phyloP scores from a whole-genome alignment of 495 filamentous ascomycete species.

The Lasiosphaeria miniovina region DNA sequence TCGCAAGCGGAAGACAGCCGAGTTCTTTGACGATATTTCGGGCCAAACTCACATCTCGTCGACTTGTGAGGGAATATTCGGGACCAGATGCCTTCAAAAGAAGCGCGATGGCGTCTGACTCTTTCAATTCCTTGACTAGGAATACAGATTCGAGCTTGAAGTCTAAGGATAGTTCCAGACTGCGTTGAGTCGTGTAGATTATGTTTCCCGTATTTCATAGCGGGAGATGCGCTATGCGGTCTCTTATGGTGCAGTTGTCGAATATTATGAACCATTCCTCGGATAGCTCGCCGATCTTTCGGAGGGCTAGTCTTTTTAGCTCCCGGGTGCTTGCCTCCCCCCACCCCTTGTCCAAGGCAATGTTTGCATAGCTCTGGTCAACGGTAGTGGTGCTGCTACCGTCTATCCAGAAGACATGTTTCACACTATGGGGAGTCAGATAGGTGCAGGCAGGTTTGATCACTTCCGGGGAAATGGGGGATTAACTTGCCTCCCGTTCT shows the following conservation, averaged over 20 bases:
- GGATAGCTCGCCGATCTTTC: not conserved
- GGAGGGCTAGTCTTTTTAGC: slow-evolving; percentile 1
- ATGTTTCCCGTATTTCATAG: slow-evolving; percentile 20
- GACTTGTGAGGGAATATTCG: not conserved
- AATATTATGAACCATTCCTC: slow-evolving; percentile 14
- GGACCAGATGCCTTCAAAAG: slow-evolving; percentile 17
- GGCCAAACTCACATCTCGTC: not conserved
- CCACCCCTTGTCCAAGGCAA: not conserved
- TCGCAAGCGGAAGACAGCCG: slow-evolving; percentile 21
- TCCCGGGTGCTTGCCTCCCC: not conserved
- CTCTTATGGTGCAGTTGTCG: slow-evolving; percentile 11
- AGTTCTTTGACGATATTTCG: slow-evolving; percentile 15
- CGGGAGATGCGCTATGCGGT: not conserved
- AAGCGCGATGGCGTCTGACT: slow-evolving; percentile 17
- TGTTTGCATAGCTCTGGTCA: slow-evolving; percentile 14
- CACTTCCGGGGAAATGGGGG: not conserved
- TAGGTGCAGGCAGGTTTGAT: not conserved
- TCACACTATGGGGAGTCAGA: slow-evolving; percentile 7
- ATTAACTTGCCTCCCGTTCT: slow-evolving; percentile 5
- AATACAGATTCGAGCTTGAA: slow-evolving; percentile 1
- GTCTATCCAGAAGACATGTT: slow-evolving; percentile 23
- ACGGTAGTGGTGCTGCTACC: slow-evolving; percentile 13
- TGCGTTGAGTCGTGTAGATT: slow-evolving; percentile 21
- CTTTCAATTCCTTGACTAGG: slow-evolving; percentile 11
- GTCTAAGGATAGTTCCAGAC: not conserved